Base-by-base conservation (phyloP, 805 yeast genomes). In the Starmerella floris region DNA sequence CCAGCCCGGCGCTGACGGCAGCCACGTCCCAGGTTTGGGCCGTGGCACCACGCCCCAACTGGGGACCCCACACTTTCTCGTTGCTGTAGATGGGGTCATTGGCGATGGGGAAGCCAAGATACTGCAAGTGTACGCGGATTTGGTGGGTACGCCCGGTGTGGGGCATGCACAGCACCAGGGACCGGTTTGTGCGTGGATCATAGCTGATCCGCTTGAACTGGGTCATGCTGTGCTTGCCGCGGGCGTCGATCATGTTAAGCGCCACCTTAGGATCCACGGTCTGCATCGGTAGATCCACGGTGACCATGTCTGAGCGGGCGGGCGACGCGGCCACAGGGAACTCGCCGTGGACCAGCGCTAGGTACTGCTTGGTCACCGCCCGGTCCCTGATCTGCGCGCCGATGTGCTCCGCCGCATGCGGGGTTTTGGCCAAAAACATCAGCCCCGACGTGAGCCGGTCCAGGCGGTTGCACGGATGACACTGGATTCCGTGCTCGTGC, bases 111-210 rank as follows among this genome's bases (percentile, higher is more conserved):
- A 67, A 72, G 0, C 96, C 96, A n/a, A 91, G 53, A 51, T 69
- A 79, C 61, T 87, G 95, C 43, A 91, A 62, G 63, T 91, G 98
- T 1, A 91, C 94, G 46, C 98, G 67, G 39, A 91, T 85, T 58
- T 88, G 98, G 60, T 88, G 98, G 0, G 96, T 84, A 56, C 98
- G 69, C 0, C 98, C 98, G 0, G 98, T 88, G 16, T 72, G 63
- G 1, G 98, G 98, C 50, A 67, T 71, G 61, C 97, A 88, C 46
- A 75, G 68, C 3, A 91, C 95, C 23, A 91, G 68, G 10, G 50
- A 43, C 17, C 34, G 31, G 42, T 83, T 74, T 6, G 76, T 68
- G 33, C 68, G 56, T 1, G 80, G 73, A 61, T 87, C 83, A 55
- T 70, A 82, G n/a, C 81, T 70, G 0, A 81, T 62, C 37, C 82